Evolutionary conservation across 2,329 filamentous ascomycete genomes (phyloP).

Genomic region (Colletotrichum sp.): DNA sequence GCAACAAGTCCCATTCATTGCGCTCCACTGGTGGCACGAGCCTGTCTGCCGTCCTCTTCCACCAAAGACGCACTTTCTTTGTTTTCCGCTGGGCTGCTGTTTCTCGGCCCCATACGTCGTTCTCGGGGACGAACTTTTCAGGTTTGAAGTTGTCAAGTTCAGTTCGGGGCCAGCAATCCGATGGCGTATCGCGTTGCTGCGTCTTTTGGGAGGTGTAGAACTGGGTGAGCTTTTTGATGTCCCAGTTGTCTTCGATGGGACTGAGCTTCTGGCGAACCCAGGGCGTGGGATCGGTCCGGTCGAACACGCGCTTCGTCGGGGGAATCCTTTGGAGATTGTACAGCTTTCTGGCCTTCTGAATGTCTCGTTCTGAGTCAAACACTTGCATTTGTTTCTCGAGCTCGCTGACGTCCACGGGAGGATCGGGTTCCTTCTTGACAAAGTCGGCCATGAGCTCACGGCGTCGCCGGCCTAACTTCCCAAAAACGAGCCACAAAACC

Average conservation of each 20-base stretch:
- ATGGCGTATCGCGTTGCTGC: constrained; percentile 30
- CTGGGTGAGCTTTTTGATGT: constrained; percentile 46
- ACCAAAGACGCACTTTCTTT: constrained; percentile 53
- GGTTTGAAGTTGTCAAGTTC: constrained; percentile 37
- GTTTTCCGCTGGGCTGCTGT: constrained; percentile 41
- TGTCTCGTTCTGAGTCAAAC: neutral
- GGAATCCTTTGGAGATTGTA: neutral
- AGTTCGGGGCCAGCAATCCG: constrained; percentile 28
- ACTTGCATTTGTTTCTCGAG: constrained; percentile 35
- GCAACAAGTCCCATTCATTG: constrained; percentile 62
- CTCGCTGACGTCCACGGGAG: constrained; percentile 44
- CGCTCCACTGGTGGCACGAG: constrained; percentile 59
- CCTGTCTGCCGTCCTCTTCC: constrained; percentile 48
- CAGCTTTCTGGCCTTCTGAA: neutral
- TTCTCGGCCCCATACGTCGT: constrained; percentile 56
- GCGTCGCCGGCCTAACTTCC: constrained; percentile 56
- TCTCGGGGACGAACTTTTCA: constrained; percentile 38
- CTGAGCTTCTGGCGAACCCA: constrained; percentile 32
- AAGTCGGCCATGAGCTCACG: constrained; percentile 51
- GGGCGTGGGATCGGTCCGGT: neutral
- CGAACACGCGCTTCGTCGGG: neutral
- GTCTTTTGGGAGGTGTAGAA: constrained; percentile 47
- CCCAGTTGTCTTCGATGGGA: constrained; percentile 53
- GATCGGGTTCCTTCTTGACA: constrained; percentile 30
- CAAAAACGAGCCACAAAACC: constrained; percentile 57